Evolutionary conservation across 306 rosid species (phyloP).

Genomic region (Quercus robur): DNA sequence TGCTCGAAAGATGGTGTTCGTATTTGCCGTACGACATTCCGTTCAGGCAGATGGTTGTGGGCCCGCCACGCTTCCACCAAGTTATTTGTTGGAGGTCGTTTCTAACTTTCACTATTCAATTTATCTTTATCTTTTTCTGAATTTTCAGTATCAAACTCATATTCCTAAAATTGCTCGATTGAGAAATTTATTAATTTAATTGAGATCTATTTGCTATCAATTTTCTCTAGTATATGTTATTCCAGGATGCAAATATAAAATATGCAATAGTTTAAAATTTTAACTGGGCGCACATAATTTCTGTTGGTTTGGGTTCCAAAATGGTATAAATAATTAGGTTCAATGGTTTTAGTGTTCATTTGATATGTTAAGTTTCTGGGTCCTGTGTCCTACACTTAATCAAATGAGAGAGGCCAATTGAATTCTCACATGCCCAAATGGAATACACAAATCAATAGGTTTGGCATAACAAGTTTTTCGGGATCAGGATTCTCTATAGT

Average conservation of each 20-base stretch:
- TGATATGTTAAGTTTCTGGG: background rate
- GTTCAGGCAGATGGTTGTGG: slow-evolving; percentile 21
- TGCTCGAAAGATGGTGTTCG: slow-evolving; percentile 18
- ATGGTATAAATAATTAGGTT: background rate
- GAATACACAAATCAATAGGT: background rate
- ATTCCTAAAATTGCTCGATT: background rate
- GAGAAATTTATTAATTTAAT: too few species aligned
- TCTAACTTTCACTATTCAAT: background rate
- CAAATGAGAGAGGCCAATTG: background rate
- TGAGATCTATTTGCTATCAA: background rate
- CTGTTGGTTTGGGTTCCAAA: background rate
- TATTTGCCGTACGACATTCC: slow-evolving; percentile 4
- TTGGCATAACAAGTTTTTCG: background rate
- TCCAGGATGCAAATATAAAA: background rate
- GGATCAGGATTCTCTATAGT: too few species aligned
- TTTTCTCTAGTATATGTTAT: background rate
- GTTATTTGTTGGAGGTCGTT: slow-evolving; percentile 53
- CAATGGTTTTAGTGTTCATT: background rate
- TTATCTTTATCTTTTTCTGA: background rate
- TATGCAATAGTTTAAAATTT: background rate
- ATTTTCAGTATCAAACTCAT: background rate
- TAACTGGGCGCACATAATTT: background rate
- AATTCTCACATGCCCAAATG: background rate
- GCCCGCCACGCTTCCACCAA: slow-evolving; percentile 32
- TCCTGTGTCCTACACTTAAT: too few species aligned